Conservation (phyloP, 2,329 filamentous ascomycete genomes). For the Plectosphaerella plurivora region DNA sequence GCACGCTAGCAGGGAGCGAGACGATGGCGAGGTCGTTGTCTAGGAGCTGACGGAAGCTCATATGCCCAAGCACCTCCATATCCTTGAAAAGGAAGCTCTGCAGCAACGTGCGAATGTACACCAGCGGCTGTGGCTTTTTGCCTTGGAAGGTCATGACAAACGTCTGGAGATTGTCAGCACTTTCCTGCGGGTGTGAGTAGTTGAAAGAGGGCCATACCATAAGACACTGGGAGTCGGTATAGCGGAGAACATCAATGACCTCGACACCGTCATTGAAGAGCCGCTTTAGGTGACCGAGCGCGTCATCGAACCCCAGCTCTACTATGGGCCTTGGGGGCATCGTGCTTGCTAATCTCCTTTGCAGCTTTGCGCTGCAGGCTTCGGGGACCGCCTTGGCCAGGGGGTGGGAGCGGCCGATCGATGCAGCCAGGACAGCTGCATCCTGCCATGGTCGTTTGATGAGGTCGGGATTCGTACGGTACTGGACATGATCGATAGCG, state of each 20-base stretch:
- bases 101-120: slow-evolving; percentile 77
- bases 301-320: slow-evolving; percentile 66
- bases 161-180: slow-evolving; percentile 39
- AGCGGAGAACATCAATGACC: slow-evolving; percentile 62
- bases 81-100: slow-evolving; percentile 72
- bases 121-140: slow-evolving; percentile 74
- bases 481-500: slow-evolving; percentile 43
- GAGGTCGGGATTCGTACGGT: slow-evolving; percentile 39
- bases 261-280: slow-evolving; percentile 71
- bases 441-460: slow-evolving; percentile 48
- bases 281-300: slow-evolving; percentile 63
- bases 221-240: slow-evolving; percentile 63
- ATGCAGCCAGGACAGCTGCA: slow-evolving; percentile 44
- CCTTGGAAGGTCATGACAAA: slow-evolving; percentile 73
- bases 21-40: slow-evolving; percentile 77
- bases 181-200: background rate
- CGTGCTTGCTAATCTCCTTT: slow-evolving; percentile 87
- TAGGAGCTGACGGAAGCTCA: slow-evolving; percentile 69
- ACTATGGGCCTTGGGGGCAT: slow-evolving; percentile 91
- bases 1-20: slow-evolving; percentile 64
- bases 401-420: slow-evolving; percentile 54
- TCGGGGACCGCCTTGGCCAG: slow-evolving; percentile 64
- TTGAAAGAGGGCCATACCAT: slow-evolving; percentile 44
- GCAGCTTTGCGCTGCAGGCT: slow-evolving; percentile 87
- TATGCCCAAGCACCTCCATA: slow-evolving; percentile 62